Percentiles rank a stretch among this genome's conserved stretches.
Conservation (phyloP, 257 asterid genomes). For the Datura wrightii region DNA sequence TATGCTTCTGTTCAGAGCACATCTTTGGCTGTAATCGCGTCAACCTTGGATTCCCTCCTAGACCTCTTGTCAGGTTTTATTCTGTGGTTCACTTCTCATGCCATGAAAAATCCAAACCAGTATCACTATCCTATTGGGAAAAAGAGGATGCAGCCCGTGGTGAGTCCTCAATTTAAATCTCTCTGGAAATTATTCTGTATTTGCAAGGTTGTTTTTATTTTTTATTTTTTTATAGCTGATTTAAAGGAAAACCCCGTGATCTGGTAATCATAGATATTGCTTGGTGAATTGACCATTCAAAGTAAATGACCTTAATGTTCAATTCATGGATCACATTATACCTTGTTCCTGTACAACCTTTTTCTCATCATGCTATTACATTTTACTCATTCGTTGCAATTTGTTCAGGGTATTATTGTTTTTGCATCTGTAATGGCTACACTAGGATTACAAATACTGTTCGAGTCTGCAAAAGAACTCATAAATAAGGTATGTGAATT, state of each 20-base stretch:
- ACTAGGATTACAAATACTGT: constrained; percentile 82
- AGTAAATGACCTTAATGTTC: no score
- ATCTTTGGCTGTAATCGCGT: constrained; percentile 94
- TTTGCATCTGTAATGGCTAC: constrained; percentile 99
- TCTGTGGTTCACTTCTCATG: constrained; percentile 88
- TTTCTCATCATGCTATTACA: no score
- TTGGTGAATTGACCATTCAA: no score
- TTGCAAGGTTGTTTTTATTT: not conserved
- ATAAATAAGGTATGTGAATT: constrained; percentile 60
- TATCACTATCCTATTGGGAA: constrained; percentile 91
- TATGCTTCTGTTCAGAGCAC: constrained; percentile 84
- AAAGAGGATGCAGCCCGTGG: constrained; percentile 97
- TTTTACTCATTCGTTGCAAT: not conserved
- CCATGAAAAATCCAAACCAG: constrained; percentile 86
- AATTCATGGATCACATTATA: no score
- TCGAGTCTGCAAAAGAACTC: constrained; percentile 79
- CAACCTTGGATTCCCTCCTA: constrained; percentile 88
- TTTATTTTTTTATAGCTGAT: not conserved
- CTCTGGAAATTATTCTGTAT: no score
- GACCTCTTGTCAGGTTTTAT: constrained; percentile 91
- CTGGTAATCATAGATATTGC: no score
- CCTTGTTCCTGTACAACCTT: no score
- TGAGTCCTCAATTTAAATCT: constrained; percentile 29
- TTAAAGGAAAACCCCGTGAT: no score
- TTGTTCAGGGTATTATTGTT: constrained; percentile 82